Base-by-base conservation (phyloP, 441 rosid genomes). In the Iberis amara region DNA sequence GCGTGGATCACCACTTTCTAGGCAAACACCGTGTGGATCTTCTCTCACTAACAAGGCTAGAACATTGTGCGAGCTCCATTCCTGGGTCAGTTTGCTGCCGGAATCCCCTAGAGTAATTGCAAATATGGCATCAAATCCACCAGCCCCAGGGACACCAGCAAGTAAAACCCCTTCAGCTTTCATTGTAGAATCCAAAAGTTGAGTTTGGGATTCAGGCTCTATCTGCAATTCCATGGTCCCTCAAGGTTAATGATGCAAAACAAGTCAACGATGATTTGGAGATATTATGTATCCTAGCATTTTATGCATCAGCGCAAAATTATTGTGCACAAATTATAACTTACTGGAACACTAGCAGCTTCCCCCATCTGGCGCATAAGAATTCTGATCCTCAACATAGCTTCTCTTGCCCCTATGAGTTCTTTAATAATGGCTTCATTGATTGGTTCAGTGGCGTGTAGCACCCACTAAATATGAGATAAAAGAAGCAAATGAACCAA, bases 101-200 rank as follows among this genome's bases (percentile, higher is more conserved):
- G 92, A 76, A 67, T 84, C 82, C 27, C 95, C 96, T 18, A 92
- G 62, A 6, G 86, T 75, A 26, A 92, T 59, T 2, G 96, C 83
- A 59, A 89, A 86, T 51, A 89, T 68, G 3, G 99, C 99, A 70
- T 92, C 96, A 52, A 82, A 92, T 13, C 99, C 99, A 57, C 99
- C 99, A 27, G 97, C 97, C 61, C 97, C 99, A 31, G 99, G 97
- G 67, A 92, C 92, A 54, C 96, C 96, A 35, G 81, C 97, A 62
- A 86, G 71, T 64, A 86, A 40, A 75, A 92, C 96, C 62, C 99
- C 99, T 73, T 89, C 96, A 68, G 79, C 64, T 10, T 75, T 65
- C 86, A 84, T 84, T 0, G 99, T 89, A 47, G 83, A 79, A 67
- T 86, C 80, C 72, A 92, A 37, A 51, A 89, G 95, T 60, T 35